These are phyloP conservation scores for Hymenoscyphus fructigenus DNA, from an alignment of 2,329 filamentous ascomycete species.

Conservation along the genomic window DNA sequence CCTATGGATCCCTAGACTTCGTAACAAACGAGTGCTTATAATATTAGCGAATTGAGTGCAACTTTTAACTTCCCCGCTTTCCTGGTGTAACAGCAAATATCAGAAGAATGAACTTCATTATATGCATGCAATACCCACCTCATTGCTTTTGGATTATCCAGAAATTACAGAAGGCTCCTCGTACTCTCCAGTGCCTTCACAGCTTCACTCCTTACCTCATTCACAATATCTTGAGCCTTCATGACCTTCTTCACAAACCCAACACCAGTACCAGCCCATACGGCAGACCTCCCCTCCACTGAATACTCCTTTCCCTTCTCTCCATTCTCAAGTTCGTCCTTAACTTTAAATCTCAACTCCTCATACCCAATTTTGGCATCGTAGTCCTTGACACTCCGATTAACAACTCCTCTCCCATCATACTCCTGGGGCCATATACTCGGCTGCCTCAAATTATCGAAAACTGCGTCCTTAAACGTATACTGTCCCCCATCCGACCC, in stretches of 20 bases:
- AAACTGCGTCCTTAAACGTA: conserved; percentile 51
- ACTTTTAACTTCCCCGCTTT: neutral
- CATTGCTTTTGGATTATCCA: neutral
- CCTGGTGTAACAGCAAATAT: neutral
- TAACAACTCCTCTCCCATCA: conserved; percentile 57
- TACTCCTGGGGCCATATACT: conserved; percentile 57
- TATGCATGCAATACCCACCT: neutral
- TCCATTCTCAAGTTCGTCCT: conserved; percentile 43
- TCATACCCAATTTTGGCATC: conserved; percentile 39
- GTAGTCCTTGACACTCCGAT: conserved; percentile 49
- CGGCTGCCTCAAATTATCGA: conserved; percentile 54
- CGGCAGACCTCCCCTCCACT: conserved; percentile 52
- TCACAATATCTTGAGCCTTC: conserved; percentile 52
- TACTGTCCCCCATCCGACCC: conserved; percentile 50
- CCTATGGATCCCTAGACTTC: neutral
- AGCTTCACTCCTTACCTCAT: conserved; percentile 35
- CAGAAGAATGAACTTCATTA: neutral
- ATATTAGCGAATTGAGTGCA: neutral
- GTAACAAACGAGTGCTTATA: neutral
- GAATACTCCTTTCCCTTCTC: conserved; percentile 51
- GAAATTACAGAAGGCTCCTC: neutral
- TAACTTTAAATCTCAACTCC: conserved; percentile 37
- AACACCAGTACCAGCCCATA: conserved; percentile 62
- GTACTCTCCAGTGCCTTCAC: neutral
- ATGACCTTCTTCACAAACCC: conserved; percentile 54